Evolutionary conservation across 345 rosid species (phyloP).

Genomic region (Lepidium africanum): DNA sequence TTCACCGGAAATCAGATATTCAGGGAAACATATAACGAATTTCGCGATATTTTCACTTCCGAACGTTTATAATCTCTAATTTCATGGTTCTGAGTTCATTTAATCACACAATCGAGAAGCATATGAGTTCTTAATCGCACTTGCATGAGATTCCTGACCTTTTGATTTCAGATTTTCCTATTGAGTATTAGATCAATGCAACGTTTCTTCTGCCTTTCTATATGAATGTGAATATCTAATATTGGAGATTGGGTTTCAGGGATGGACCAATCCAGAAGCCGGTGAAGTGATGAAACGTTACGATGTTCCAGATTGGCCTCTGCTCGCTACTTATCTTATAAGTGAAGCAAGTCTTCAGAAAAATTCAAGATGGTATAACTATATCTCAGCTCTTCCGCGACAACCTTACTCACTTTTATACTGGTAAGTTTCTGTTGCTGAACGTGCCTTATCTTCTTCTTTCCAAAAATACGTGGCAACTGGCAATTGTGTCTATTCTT

Average conservation of each 20-base stretch:
- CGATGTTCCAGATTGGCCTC: conserved; percentile 95
- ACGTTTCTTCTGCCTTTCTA: neutral
- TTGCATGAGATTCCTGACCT: neutral
- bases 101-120: neutral
- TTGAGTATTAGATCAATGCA: neutral
- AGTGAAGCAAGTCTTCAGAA: conserved; percentile 80
- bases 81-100: neutral
- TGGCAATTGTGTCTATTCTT: conserved; percentile 56
- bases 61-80: neutral
- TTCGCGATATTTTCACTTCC: neutral
- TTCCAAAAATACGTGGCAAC: conserved; percentile 24
- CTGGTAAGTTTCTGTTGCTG: conserved; percentile 39
- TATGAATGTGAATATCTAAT: neutral
- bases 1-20: neutral
- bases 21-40: neutral
- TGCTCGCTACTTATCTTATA: conserved; percentile 75
- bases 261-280: conserved; percentile 65
- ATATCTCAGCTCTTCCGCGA: conserved; percentile 76
- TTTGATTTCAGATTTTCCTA: neutral
- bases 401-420: conserved; percentile 94
- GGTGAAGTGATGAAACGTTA: conserved; percentile 63
- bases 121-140: neutral
- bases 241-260: conserved; percentile 33
- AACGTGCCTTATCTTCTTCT: neutral
- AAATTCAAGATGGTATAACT: conserved; percentile 80